A percentile compares a stretch with the other conserved stretches of the same genome.
These are phyloP conservation scores for Klebsormidium nitens DNA, from an alignment of 139 green algal species.

Conservation along the genomic window DNA sequence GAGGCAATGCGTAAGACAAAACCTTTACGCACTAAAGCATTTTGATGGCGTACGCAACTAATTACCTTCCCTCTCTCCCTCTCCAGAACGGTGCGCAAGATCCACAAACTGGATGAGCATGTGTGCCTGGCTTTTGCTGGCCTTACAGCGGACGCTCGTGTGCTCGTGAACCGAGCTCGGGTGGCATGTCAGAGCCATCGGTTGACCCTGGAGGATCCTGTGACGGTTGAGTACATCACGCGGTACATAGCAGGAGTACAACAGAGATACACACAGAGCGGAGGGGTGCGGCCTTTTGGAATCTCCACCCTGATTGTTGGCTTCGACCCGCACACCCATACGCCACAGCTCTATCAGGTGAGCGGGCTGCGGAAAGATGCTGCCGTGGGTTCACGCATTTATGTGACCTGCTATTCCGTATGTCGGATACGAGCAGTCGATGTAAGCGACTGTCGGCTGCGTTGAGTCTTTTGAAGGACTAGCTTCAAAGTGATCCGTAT, in stretches of 20 bases:
- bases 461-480: too few relatives aligned
- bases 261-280: conserved; percentile 95
- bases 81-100: conserved; percentile 87
- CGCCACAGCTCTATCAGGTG: conserved; percentile 80
- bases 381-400: too few relatives aligned
- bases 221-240: conserved; percentile 86
- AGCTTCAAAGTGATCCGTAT: too few relatives aligned
- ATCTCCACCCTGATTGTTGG: conserved; percentile 95
- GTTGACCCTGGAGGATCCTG: conserved; percentile 58
- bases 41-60: too few relatives aligned
- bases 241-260: conserved; percentile 77
- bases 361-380: too few relatives aligned
- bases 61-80: conserved; percentile 43
- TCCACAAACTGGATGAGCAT: conserved; percentile 92
- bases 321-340: conserved; percentile 64
- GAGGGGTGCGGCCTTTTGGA: conserved; percentile 93
- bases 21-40: too few relatives aligned
- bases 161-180: conserved; percentile 89
- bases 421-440: too few relatives aligned
- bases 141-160: conserved; percentile 90
- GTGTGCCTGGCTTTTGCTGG: conserved; percentile 95
- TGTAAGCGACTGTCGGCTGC: too few relatives aligned
- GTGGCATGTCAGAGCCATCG: conserved; percentile 81
- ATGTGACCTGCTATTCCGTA: too few relatives aligned
- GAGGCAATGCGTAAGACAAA: too few relatives aligned